Base-by-base conservation (phyloP, 805 yeast genomes). In the Blastobotrys terrestris region DNA sequence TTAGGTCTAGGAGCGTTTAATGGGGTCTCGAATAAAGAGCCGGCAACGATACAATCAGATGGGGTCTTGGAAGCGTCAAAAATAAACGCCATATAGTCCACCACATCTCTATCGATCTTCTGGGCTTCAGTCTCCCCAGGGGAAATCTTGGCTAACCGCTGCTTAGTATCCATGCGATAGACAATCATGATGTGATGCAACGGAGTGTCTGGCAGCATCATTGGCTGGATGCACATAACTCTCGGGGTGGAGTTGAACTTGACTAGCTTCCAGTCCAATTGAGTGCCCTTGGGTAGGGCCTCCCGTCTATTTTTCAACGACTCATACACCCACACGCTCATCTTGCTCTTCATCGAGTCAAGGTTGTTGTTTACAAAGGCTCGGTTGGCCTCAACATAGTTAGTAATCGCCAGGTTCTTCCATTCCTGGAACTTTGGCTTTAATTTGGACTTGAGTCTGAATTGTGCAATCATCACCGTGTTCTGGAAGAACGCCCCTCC, bases 341-440 rank as follows among this genome's bases (percentile, higher is more conserved):
- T 71, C 14, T 68, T 62, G 43, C 73, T 71, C 53, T 72, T 73
- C 11, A 81, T 71, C 13, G 74, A 60, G 35, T 67, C 71, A 46
- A 88, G 63, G 57, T 83, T 63, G n/a, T 65, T 61, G 16, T 73
- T 65, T 2, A 95, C 92, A 73, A 91, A 91, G 2, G 89, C 83
- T 62, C 83, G 81, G 70, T 91, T 89, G n/a, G 87, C 84, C 53
- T 79, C 79, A 26, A 85, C 85, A 67, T 82, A 90, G 49, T 74
- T 74, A 60, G 88, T 88, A 60, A 91, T 81, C 5, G 95, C 95
- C 31, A 77, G 77, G 68, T 89, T 92, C 67, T 87, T 87, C 96
- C 96, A 91, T 55, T 82, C 78, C 18, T 81, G 65, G 58, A 84
- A 85, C 44, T 80, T 72, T 31, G 91, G 87, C 67, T 81, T 85